Conservation (phyloP, 2,329 filamentous ascomycete genomes). For the Monilinia vaccinii-corymbosi region DNA sequence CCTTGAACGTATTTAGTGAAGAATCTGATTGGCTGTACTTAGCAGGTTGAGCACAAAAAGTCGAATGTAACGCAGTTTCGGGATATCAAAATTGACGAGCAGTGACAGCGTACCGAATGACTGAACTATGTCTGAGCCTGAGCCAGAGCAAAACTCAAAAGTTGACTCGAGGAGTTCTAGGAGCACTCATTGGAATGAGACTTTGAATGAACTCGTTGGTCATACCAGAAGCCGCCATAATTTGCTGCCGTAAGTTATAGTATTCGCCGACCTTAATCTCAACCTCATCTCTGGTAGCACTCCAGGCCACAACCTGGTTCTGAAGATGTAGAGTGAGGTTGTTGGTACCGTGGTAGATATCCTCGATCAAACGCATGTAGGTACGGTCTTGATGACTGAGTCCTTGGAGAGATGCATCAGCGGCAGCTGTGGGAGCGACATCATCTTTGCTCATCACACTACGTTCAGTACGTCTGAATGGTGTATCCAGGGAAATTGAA, state of each 20-base stretch:
- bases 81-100: not conserved
- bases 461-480: not conserved
- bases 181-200: not conserved
- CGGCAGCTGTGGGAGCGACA: not conserved
- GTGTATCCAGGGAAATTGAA: not conserved
- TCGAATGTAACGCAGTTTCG: not conserved
- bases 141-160: not conserved
- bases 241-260: not conserved
- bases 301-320: not conserved
- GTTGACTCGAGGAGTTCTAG: conserved; percentile 2
- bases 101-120: not conserved
- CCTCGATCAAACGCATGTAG: conserved; percentile 1
- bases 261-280: not conserved
- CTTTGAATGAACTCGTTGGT: not conserved
- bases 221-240: conserved; percentile 1
- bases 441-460: not conserved
- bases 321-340: conserved; percentile 3
- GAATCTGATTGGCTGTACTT: too few relatives aligned
- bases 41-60: not conserved
- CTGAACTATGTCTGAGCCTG: not conserved
- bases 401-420: not conserved
- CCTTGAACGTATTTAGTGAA: not conserved
- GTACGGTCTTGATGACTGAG: not conserved
- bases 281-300: not conserved
- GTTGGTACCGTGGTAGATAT: not conserved